Conservation (phyloP, 1,139 yeast species). For the Torulaspora globosa region DNA sequence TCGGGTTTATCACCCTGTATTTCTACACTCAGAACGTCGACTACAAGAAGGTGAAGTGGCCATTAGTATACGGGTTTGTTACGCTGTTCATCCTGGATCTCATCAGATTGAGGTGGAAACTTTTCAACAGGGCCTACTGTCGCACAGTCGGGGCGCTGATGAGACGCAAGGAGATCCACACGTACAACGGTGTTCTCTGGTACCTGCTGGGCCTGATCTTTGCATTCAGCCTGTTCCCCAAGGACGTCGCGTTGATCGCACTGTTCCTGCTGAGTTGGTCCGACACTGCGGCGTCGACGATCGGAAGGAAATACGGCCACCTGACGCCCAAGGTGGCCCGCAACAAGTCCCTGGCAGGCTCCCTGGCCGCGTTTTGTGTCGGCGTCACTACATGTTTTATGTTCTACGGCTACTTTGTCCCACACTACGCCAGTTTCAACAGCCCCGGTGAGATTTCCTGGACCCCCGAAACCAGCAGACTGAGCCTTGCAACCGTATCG, state of each 20-base stretch:
- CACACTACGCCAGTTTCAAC: conserved; percentile 51
- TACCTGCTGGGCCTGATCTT: conserved; percentile 72
- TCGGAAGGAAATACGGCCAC: conserved; percentile 81
- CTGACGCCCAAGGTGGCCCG: conserved; percentile 72
- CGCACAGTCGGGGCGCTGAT: conserved; percentile 69
- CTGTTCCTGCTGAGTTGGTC: conserved; percentile 89
- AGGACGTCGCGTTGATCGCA: conserved; percentile 75
- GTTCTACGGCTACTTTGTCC: conserved; percentile 69
- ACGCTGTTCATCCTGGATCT: conserved; percentile 62
- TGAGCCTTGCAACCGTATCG: conserved; percentile 52
- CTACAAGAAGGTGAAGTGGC: conserved; percentile 53
- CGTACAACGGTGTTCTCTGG: conserved; percentile 81
- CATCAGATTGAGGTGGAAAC: conserved; percentile 57
- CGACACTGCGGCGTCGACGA: conserved; percentile 93
- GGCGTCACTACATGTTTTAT: conserved; percentile 64
- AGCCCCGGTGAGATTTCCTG: conserved; percentile 56
- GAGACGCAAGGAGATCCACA: conserved; percentile 70
- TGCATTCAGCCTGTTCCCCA: conserved; percentile 66
- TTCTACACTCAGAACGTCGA: conserved; percentile 63
- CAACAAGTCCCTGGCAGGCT: conserved; percentile 84
- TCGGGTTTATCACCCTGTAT: conserved; percentile 74
- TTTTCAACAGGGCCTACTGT: conserved; percentile 62
- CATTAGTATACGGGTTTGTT: conserved; percentile 52
- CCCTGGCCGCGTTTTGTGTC: conserved; percentile 74
- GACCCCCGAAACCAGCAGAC: conserved; percentile 55